Percentiles rank a stretch among this genome's conserved stretches.
Conservation (phyloP, 78 protist species). For the Dictyostelium citrinum region DNA sequence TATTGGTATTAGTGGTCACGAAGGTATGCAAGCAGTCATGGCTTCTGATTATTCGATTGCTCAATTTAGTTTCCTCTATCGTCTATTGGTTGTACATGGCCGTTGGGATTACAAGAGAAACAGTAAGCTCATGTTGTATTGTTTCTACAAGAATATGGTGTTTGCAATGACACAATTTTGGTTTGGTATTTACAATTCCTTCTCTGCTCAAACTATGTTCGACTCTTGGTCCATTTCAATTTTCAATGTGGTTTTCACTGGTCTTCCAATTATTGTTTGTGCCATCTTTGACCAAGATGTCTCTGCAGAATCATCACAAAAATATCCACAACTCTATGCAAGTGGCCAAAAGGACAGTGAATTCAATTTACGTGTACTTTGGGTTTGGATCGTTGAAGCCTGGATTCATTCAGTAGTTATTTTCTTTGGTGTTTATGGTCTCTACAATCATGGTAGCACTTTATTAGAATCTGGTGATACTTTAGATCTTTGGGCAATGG, state of each 20-base stretch:
- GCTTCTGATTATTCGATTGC: constrained; percentile 92
- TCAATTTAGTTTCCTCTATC: constrained; percentile 87
- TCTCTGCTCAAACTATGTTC: constrained; percentile 79
- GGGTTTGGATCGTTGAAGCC: constrained; percentile 72
- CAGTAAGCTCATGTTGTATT: constrained; percentile 62
- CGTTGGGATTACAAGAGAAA: constrained; percentile 87
- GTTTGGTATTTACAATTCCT: constrained; percentile 83
- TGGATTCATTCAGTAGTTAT: constrained; percentile 56
- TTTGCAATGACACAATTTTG: constrained; percentile 83
- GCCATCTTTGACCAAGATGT: constrained; percentile 90
- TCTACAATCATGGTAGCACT: background rate
- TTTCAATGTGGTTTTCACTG: constrained; percentile 87
- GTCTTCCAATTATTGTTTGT: constrained; percentile 80
- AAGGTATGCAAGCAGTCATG: constrained; percentile 91
- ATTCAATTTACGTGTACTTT: constrained; percentile 55
- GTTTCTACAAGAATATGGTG: constrained; percentile 82
- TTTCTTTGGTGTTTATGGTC: constrained; percentile 33
- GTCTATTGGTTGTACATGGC: constrained; percentile 86
- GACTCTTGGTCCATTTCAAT: constrained; percentile 68
- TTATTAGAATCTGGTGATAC: constrained; percentile 23
- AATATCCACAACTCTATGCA: constrained; percentile 78
- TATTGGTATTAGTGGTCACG: constrained; percentile 94
- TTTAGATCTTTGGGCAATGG: constrained; percentile 72
- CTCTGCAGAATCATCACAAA: constrained; percentile 27
- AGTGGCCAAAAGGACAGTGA: constrained; percentile 72